Conservation (phyloP, 306 rosid genomes). For the Pyrus communis region DNA sequence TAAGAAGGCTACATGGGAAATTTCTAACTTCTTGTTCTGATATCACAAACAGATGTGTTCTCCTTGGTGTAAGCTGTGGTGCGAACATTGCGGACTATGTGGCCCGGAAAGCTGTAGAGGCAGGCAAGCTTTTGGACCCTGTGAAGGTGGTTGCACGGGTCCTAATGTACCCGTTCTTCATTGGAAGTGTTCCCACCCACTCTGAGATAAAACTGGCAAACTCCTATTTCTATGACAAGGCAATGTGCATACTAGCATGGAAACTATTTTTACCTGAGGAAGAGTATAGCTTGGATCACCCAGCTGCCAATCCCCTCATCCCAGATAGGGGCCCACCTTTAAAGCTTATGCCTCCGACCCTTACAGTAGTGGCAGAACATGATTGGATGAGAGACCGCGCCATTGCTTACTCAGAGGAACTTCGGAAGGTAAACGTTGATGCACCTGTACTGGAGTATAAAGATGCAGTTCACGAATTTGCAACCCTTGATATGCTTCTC, state of each 20-base stretch:
- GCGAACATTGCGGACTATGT: constrained; percentile 91
- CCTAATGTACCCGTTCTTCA: constrained; percentile 77
- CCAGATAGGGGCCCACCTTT: constrained; percentile 69
- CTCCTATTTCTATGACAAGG: constrained; percentile 89
- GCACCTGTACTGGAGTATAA: constrained; percentile 89
- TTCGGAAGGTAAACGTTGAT: constrained; percentile 81
- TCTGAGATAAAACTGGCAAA: constrained; percentile 91
- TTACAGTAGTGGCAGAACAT: constrained; percentile 86
- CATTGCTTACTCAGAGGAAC: constrained; percentile 92
- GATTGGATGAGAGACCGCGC: constrained; percentile 99
- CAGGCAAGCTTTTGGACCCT: constrained; percentile 81
- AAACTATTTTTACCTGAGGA: constrained; percentile 79
- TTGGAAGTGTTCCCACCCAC: constrained; percentile 83
- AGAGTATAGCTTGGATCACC: constrained; percentile 82
- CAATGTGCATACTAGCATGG: constrained; percentile 94
- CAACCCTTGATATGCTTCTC: constrained; percentile 83
- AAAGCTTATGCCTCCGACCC: constrained; percentile 86
- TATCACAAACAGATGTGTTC: constrained; percentile 70
- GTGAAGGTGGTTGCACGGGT: constrained; percentile 93
- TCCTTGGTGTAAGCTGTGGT: constrained; percentile 96
- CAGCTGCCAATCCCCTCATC: constrained; percentile 80
- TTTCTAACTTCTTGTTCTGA: constrained; percentile 15
- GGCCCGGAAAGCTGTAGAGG: constrained; percentile 87
- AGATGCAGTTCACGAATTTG: constrained; percentile 93
- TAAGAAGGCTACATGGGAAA: not conserved